These are phyloP conservation scores for Arthrobotrys sphaeroides DNA, from an alignment of 2,329 filamentous ascomycete genomes.

Conservation along the genomic window DNA sequence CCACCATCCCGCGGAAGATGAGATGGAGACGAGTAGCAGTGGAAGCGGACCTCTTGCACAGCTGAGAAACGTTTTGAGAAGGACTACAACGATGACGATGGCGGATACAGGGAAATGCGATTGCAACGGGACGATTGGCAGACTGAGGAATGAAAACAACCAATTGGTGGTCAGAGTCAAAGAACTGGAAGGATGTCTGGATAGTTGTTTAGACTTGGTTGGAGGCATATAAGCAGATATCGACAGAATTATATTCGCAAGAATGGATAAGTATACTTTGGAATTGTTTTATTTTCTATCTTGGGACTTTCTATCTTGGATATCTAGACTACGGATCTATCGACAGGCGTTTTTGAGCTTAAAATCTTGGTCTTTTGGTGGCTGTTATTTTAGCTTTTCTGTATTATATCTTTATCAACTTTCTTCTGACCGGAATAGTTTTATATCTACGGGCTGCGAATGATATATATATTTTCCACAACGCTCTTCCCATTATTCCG, in stretches of 20 bases:
- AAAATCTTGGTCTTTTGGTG: no score
- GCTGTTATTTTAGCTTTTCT: no score
- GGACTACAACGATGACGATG: slow-evolving; percentile 17
- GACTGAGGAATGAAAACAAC: slow-evolving; percentile 37
- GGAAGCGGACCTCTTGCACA: slow-evolving; percentile 28
- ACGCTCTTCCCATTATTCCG: no score
- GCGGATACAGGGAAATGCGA: slow-evolving; percentile 34
- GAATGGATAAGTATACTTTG: no score
- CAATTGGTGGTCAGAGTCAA: slow-evolving; percentile 20
- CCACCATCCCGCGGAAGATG: slow-evolving; percentile 31
- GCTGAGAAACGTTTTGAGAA: slow-evolving; percentile 40
- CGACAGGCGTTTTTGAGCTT: no score
- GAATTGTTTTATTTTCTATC: no score
- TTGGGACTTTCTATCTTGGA: no score
- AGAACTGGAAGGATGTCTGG: slow-evolving; percentile 48
- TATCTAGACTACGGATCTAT: no score
- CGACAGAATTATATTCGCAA: background rate
- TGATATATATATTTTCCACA: no score
- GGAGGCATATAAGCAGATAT: slow-evolving; percentile 9
- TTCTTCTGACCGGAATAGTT: no score
- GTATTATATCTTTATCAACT: no score
- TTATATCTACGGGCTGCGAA: no score
- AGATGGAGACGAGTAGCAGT: background rate
- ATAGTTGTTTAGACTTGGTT: slow-evolving; percentile 44
- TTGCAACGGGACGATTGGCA: slow-evolving; percentile 25